Conservation (phyloP, 2,329 filamentous ascomycete genomes). For the Ophiostoma perfectum region DNA sequence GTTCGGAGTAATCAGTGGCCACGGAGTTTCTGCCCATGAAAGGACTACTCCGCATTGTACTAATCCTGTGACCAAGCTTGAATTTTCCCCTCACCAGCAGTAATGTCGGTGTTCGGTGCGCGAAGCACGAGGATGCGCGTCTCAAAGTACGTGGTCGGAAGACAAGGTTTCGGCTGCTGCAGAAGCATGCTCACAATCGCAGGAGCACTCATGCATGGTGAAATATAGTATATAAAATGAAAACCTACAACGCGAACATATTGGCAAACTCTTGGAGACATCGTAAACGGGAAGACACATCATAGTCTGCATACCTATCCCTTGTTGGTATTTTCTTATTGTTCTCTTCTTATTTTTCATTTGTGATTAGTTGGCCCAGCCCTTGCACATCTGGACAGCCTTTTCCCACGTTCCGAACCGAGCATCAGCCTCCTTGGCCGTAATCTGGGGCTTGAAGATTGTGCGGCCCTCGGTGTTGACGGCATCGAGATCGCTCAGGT, state of each 20-base stretch:
- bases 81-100: background rate
- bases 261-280: too few relatives aligned
- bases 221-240: background rate
- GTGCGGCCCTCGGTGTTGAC: conserved; percentile 66
- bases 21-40: background rate
- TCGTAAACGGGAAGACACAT: too few relatives aligned
- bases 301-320: too few relatives aligned
- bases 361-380: conserved; percentile 38
- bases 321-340: too few relatives aligned
- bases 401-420: conserved; percentile 51
- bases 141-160: background rate
- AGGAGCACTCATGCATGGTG: background rate
- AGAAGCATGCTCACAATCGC: background rate
- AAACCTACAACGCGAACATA: background rate
- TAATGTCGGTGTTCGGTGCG: background rate
- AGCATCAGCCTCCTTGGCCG: conserved; percentile 36
- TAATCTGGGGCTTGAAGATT: conserved; percentile 63
- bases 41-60: background rate
- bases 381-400: conserved; percentile 54
- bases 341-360: background rate
- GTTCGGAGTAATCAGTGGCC: background rate
- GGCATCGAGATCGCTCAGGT: conserved; percentile 65
- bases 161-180: background rate
- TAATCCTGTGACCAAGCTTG: background rate
- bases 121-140: background rate